These are phyloP conservation scores for Lathyrus tuberosus DNA, from an alignment of 306 rosid species.

Conservation along the genomic window DNA sequence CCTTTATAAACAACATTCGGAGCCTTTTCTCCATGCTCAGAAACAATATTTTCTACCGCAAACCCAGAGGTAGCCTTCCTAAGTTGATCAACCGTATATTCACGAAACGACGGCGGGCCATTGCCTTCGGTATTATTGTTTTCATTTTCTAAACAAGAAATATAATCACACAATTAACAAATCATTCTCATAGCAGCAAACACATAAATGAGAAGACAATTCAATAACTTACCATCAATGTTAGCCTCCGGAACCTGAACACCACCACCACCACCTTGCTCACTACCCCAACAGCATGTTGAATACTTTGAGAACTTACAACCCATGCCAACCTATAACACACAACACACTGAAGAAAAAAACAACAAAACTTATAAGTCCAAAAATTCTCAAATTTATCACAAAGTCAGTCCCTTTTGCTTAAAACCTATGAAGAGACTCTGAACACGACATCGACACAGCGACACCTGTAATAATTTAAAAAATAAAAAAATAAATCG, in stretches of 20 bases:
- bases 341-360: conserved; percentile 29
- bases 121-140: conserved; percentile 53
- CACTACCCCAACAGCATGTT: conserved; percentile 57
- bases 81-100: conserved; percentile 78
- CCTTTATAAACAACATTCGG: conserved; percentile 96
- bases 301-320: conserved; percentile 68
- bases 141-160: conserved; percentile 60
- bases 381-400: conserved; percentile 29
- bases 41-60: conserved; percentile 86
- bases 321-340: conserved; percentile 72
- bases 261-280: conserved; percentile 42
- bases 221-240: conserved; percentile 53
- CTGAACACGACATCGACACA: too few species aligned
- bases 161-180: conserved; percentile 36
- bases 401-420: conserved; percentile 26
- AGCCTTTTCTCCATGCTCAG: conserved; percentile 99
- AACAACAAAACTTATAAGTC: conserved; percentile 27
- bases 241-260: conserved; percentile 55
- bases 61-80: conserved; percentile 88
- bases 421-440: not conserved
- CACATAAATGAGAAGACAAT: conserved; percentile 26
- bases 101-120: conserved; percentile 68
- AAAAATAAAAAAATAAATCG: too few species aligned
- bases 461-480: too few species aligned
- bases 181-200: conserved; percentile 29